Base-by-base conservation (phyloP, 1,139 yeast species). In the Taiozyma onychis region DNA sequence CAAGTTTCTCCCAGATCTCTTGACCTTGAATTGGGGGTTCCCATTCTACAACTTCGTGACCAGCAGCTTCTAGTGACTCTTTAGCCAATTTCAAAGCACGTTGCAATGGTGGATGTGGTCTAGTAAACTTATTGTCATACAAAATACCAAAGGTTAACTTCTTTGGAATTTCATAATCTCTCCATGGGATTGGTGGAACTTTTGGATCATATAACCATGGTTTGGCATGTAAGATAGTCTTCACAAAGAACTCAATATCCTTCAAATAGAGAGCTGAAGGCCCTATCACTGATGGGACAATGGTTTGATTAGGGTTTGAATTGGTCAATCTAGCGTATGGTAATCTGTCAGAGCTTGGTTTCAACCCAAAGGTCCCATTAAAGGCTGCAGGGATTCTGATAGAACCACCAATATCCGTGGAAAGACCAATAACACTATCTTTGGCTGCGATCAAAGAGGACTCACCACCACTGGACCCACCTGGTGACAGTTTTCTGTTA, bases 371-470 rank as follows among this genome's bases (percentile, higher is more conserved):
- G 4, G 79, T 58, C 0, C 83, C 84, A 47, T 77, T 74, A 53
- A 75, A 75, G 11, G 76, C 70, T 4, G 84, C 77, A 3, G 88
- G 88, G 50, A 73, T 72, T 49, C 87, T 67, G 47, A 82, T 78
- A 32, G 80, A 73, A 6, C 87, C 88, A 14, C 86, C 88, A 57
- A 83, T 79, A 63, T 83, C 87, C 16, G 85, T 78, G 10, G 86
- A 85, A 43, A 81, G 64, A 0, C 85, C 86, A 37, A 80, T 56
- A 10, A 72, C 63, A 0, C 81, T 69, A 6, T 77, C 83, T 44
- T 71, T 72, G 4, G 83, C 81, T 11, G 87, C 88, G 30, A 59
- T 56, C 30, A 59, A 43, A 4, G 60, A 72, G n/a, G 77, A 80
- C 59, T 78, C 84, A 41, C 85, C 85, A 11, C 82, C 81, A 32